Evolutionary conservation across 2,329 filamentous ascomycete genomes (phyloP).

Genomic region (Fusarium sacchari): DNA sequence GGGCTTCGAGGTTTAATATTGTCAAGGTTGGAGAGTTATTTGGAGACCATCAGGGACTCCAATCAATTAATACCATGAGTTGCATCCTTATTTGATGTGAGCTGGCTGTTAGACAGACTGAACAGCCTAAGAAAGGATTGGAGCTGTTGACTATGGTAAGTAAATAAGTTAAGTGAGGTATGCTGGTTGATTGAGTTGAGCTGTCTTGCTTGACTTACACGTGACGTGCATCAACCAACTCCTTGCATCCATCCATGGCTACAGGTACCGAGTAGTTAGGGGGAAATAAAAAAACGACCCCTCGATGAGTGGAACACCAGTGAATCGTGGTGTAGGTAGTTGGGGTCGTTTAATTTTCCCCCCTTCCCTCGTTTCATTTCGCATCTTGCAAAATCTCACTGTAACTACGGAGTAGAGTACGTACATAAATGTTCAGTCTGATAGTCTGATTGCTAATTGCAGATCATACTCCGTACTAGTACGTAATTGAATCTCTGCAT

Average conservation of each 20-base stretch:
- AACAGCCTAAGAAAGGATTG: not conserved
- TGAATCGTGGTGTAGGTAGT: not conserved
- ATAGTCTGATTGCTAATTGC: not conserved
- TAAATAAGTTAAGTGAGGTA: not conserved
- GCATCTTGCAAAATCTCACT: no score
- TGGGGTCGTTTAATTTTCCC: not conserved
- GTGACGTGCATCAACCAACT: constrained; percentile 27
- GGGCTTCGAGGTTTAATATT: not conserved
- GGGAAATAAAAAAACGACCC: not conserved
- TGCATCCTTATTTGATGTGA: constrained; percentile 22
- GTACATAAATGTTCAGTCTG: not conserved
- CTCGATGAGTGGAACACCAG: not conserved
- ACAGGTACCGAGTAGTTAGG: no score
- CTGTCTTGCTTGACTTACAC: constrained; percentile 32
- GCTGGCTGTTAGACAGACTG: not conserved
- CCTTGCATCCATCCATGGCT: not conserved
- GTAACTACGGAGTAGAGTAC: not conserved
- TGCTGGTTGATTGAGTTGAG: not conserved
- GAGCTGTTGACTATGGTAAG: not conserved
- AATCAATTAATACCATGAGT: constrained; percentile 8
- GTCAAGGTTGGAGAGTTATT: not conserved
- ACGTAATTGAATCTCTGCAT: not conserved
- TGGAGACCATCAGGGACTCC: constrained; percentile 18
- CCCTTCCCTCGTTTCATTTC: not conserved
- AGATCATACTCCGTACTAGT: not conserved